A percentile compares a stretch with the other conserved stretches of the same genome.
These are phyloP conservation scores for Mycena kentingensis DNA, from an alignment of 768 basidiomycete genomes.

Conservation along the genomic window DNA sequence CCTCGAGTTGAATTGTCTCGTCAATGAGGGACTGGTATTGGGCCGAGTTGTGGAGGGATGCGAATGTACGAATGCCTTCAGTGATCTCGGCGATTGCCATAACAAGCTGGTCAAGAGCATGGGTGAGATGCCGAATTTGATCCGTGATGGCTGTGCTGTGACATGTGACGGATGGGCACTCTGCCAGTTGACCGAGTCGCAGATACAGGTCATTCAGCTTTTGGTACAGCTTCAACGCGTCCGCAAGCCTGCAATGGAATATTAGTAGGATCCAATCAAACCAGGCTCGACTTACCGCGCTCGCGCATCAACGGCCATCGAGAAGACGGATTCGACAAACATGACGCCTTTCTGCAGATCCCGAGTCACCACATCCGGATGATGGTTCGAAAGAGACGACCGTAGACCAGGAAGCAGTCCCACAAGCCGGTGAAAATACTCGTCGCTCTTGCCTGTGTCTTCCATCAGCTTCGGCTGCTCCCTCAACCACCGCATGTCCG, in stretches of 20 bases:
- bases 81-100: too few species aligned
- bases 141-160: too few species aligned
- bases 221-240: too few species aligned
- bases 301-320: conserved; percentile 62
- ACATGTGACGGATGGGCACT: too few species aligned
- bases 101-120: too few species aligned
- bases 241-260: conserved; percentile 33
- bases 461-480: conserved; percentile 53
- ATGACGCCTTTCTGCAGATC: conserved; percentile 81
- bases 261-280: neutral
- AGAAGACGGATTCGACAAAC: conserved; percentile 78
- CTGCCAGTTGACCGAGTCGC: too few species aligned
- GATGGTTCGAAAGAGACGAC: conserved; percentile 64
- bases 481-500: conserved; percentile 61
- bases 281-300: conserved; percentile 54
- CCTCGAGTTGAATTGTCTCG: neutral
- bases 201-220: too few species aligned
- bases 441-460: conserved; percentile 48
- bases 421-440: conserved; percentile 65
- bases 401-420: conserved; percentile 69
- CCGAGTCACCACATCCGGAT: conserved; percentile 80
- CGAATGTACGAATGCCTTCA: too few species aligned
- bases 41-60: too few species aligned
- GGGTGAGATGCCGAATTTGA: too few species aligned
- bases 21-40: neutral